These are phyloP conservation scores for Zea mays DNA, from an alignment of 176 grass and related monocot species.

Conservation along the genomic window DNA sequence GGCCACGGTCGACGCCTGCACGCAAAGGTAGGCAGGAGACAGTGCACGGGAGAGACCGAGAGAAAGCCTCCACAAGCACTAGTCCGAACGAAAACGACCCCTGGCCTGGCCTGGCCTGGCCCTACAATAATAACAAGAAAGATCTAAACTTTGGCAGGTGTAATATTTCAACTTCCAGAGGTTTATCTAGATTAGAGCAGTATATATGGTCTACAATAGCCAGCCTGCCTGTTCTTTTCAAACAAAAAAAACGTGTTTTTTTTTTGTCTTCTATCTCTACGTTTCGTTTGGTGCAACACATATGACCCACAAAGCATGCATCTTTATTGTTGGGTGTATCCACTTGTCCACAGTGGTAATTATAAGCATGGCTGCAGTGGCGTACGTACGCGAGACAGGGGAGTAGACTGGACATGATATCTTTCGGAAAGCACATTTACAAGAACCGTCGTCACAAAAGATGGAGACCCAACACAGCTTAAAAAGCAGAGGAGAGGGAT, in stretches of 20 bases:
- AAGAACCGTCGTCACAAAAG: neutral
- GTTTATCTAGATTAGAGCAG: neutral
- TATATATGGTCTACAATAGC: no score
- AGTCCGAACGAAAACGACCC: neutral
- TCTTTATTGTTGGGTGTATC: conserved; percentile 14
- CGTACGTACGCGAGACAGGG: neutral
- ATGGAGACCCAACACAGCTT: neutral
- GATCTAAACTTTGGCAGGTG: neutral
- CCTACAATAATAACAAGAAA: no score
- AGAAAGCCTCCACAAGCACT: conserved; percentile 7
- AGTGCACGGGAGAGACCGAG: neutral
- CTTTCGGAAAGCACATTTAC: neutral
- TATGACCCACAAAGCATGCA: neutral
- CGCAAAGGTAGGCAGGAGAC: conserved; percentile 7
- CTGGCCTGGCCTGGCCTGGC: no score
- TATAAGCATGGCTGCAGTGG: neutral
- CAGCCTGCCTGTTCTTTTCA: no score
- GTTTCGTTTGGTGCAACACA: no score
- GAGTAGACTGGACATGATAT: conserved; percentile 33
- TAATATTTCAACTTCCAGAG: neutral
- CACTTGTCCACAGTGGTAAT: conserved; percentile 13
- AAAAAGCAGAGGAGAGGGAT: neutral
- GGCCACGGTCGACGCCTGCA: conserved; percentile 17
- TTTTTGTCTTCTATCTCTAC: no score
- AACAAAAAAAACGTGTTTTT: no score